Evolutionary conservation across 2,329 filamentous ascomycete species (phyloP), one percentile per base, ranked within the genome.

Genomic region (Sporothrix euskadiensis): DNA sequence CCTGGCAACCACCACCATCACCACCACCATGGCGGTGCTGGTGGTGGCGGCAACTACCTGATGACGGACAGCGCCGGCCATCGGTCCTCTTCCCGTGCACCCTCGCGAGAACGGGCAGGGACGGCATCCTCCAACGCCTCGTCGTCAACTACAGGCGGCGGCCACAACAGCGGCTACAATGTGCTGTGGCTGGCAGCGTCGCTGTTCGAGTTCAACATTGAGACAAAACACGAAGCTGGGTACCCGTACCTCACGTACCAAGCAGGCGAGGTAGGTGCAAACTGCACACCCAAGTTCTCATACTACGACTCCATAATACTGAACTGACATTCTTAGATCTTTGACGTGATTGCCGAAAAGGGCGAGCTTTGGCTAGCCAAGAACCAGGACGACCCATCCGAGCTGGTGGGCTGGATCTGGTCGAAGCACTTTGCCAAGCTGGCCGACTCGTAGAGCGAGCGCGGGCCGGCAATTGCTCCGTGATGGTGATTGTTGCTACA

Each of bases 211-310:
- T 99, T 98, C 84, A 97, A 97, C 79, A 98, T 98, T 79, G 93
- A 95, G 79, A 93, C 94, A 35, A 93, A 97, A 78, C 90, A 93
- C 73, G 96, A 98, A 83, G 95, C 92, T 74, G 96, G 96, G 32
- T 98, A 97, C 82, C 94, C 95, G 26, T 99, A 99, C 81, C 85
- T 99, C 75, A 96, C 94, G 61, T 99, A 99, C 82, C 93, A 95
- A 77, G 93, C 94, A 71, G 96, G 96, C 76, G 96, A 99, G 85
- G 90, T 92, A 80, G 54, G 74, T 32, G 26, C 26, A 26, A 26
- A 26, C 26, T 26, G 26, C 26, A 26, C 26, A 26, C 26, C 26
- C 26, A 26, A 26, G 26, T 26, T 26, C 26, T 26, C 26, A 26
- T 26, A 26, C 26, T 26, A 26, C 26, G 5, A 59, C 26, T 22